Evolutionary conservation across 108 stramenopile genomes (phyloP), one percentile per base, ranked within the genome.

Genomic region (Skeletonema marinoi): DNA sequence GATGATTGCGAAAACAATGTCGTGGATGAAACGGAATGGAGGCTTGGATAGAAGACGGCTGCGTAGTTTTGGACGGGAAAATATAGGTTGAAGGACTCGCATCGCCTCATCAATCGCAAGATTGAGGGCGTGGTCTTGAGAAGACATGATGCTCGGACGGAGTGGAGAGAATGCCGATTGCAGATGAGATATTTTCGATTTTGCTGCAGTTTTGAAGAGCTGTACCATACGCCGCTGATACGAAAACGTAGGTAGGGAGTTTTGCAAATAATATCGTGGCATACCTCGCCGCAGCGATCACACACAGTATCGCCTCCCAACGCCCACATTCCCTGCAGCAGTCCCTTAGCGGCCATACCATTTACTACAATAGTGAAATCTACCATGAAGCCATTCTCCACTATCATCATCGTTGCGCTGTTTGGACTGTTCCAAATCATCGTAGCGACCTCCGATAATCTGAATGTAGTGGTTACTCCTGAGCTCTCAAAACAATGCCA

Each of bases 1-100:
- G 32, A 86, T 38, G 6, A 82, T 79, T 13, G 85, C 59, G 4
- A 59, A 46, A 5, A 86, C 36, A 42, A 86, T 75, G 46, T 86
- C 85, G 50, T 82, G 81, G 30, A 86, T 74, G 25, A 74, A 86
- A 32, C 82, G 73, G 31, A 85, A 82, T 3, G 85, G 85, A 14
- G 85, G 85, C 29, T 78, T 85, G 12, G 19, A 41, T 14, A 85
- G 38, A 1, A 85, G 77, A 14, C 78, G 81, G 2, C 54, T 56
- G 19, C 77, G 59, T 13, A 81, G 32, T 41, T 82, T 82, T 4
- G 85, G 85, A 12, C 78, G 81, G 0, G 72, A 31, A 21, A 85
- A 82, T 0, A 85, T 69, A 14, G 75, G 80, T 46, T 82, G 80
- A 13, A 31, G 33, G 68, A 70, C 51, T 56, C 48, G 14, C 71